Conservation (phyloP, 148 eudicot species). For the Vaccinium darrowii region DNA sequence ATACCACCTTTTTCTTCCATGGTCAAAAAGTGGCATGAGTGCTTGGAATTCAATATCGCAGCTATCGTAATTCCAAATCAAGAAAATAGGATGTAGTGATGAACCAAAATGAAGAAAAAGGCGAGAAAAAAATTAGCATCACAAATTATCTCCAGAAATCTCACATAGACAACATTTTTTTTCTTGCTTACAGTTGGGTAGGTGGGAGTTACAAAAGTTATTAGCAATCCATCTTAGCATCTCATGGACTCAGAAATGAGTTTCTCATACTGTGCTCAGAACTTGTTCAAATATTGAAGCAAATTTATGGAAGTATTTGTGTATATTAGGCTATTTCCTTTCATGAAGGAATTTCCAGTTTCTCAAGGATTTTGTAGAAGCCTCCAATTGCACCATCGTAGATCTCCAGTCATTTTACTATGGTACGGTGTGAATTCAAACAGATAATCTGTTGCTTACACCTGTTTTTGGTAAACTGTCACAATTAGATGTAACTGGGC, state of each 20-base stretch:
- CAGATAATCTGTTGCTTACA: not conserved
- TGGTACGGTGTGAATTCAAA: not conserved
- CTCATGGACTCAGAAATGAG: not conserved
- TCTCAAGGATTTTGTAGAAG: not conserved
- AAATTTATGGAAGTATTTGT: not conserved
- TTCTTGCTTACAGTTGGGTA: not conserved
- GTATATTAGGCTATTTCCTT: no score
- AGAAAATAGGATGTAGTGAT: not conserved
- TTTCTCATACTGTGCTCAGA: not conserved
- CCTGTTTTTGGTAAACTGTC: not conserved
- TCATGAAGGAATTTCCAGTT: not conserved
- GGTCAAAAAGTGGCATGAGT: not conserved
- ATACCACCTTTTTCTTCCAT: not conserved
- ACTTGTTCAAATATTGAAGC: not conserved
- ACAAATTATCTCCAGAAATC: not conserved
- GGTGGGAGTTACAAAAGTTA: not conserved
- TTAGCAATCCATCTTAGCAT: not conserved
- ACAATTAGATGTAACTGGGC: not conserved
- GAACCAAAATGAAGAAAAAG: not conserved
- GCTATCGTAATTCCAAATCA: not conserved
- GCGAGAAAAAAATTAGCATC: not conserved
- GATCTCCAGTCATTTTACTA: not conserved
- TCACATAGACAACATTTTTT: not conserved
- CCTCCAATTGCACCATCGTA: not conserved
- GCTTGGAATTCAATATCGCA: not conserved